These are phyloP conservation scores for Geotrichum candidum DNA, from an alignment of 1,139 yeast genomes.

Conservation along the genomic window DNA sequence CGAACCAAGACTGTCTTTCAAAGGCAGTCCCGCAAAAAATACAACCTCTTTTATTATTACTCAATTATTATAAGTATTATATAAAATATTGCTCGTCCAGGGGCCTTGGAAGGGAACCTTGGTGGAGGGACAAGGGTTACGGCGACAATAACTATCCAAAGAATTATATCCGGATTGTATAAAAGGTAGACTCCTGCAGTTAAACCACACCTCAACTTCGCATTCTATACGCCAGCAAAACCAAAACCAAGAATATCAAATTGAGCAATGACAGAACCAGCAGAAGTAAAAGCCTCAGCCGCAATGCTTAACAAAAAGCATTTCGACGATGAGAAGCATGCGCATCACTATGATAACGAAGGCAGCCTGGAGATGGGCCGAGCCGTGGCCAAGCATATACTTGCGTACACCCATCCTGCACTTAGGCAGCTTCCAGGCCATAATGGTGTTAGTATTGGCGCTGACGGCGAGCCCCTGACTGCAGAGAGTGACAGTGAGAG, in stretches of 20 bases:
- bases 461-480: conserved; percentile 2
- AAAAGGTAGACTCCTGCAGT: too few species aligned
- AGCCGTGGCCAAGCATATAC: conserved; percentile 15
- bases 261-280: background rate
- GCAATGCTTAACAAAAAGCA: background rate
- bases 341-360: conserved; percentile 16
- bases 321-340: conserved; percentile 4
- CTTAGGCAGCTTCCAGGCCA: background rate
- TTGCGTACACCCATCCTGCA: conserved; percentile 11
- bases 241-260: background rate
- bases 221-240: too few species aligned
- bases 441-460: background rate
- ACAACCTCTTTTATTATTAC: too few species aligned
- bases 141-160: too few species aligned
- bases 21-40: too few species aligned
- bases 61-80: too few species aligned
- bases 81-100: too few species aligned
- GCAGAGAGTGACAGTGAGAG: background rate
- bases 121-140: too few species aligned
- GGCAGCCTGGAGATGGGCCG: conserved; percentile 41
- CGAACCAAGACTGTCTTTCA: too few species aligned
- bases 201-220: too few species aligned
- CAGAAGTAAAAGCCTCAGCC: background rate
- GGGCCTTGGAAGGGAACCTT: too few species aligned
- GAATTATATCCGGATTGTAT: too few species aligned